Percentiles rank a stretch among this genome's conserved stretches.
These are phyloP conservation scores for Ceratocystis variospora DNA, from an alignment of 2,329 filamentous ascomycete genomes.

Conservation along the genomic window DNA sequence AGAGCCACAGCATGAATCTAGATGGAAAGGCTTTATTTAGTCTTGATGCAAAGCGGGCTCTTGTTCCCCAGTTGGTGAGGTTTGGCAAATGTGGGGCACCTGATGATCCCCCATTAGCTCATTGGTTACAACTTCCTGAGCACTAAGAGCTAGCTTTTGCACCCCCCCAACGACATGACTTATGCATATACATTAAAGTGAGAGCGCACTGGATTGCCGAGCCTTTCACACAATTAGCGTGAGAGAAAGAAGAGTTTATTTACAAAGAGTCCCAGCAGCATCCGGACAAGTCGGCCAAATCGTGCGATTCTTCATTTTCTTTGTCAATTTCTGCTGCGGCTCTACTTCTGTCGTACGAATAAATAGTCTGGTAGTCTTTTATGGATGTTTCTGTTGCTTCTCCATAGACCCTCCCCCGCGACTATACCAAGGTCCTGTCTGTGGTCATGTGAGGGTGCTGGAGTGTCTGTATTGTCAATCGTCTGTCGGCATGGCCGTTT, in stretches of 20 bases:
- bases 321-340: too few species aligned
- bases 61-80: background rate
- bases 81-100: background rate
- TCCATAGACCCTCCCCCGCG: background rate
- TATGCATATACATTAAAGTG: too few species aligned
- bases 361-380: background rate
- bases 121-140: background rate
- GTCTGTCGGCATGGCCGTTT: background rate
- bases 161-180: too few species aligned
- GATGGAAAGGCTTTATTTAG: background rate
- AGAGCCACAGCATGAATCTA: background rate
- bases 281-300: too few species aligned
- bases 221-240: too few species aligned
- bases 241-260: background rate
- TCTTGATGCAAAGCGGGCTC: background rate
- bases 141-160: background rate
- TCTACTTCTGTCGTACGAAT: too few species aligned
- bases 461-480: background rate
- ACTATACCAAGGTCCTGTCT: background rate
- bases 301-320: too few species aligned
- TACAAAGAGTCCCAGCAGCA: background rate
- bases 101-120: background rate
- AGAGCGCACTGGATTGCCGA: too few species aligned
- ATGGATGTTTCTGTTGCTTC: slow-evolving; percentile 4
- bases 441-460: background rate